These are phyloP conservation scores for Nicotiana benthamiana DNA, from an alignment of 257 asterid species.

Conservation along the genomic window DNA sequence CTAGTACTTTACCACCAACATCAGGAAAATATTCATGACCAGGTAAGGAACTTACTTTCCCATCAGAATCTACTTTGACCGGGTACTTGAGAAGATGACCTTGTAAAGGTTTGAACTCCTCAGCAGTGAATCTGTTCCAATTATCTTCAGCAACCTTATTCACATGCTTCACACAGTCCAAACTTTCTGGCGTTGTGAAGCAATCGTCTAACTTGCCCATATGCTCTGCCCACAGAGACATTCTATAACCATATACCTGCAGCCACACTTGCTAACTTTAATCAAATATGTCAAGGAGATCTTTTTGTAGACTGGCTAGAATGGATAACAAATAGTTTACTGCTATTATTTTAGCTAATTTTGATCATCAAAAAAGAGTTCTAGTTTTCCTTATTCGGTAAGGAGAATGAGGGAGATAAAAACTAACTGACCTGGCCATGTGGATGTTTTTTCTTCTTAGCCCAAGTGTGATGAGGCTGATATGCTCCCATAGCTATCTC, in stretches of 20 bases:
- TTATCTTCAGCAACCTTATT: slow-evolving; percentile 56
- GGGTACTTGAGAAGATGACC: slow-evolving; percentile 82
- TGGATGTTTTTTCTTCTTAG: slow-evolving; percentile 41
- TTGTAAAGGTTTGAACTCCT: slow-evolving; percentile 40
- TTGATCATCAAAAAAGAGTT: not conserved
- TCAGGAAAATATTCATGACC: slow-evolving; percentile 64
- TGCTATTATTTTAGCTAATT: not conserved
- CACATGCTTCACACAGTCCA: slow-evolving; percentile 43
- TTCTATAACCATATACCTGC: slow-evolving; percentile 73
- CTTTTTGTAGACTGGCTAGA: not conserved
- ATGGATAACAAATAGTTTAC: not conserved
- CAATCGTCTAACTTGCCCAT: slow-evolving; percentile 34
- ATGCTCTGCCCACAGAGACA: slow-evolving; percentile 88
- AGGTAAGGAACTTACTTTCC: slow-evolving; percentile 50
- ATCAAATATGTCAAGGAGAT: not conserved
- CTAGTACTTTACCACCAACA: slow-evolving; percentile 66
- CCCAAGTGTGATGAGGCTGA: slow-evolving; percentile 73
- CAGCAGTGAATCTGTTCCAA: slow-evolving; percentile 48
- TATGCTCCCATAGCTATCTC: slow-evolving; percentile 91
- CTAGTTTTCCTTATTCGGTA: not conserved
- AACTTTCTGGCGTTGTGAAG: slow-evolving; percentile 40
- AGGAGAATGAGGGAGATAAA: not conserved
- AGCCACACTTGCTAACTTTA: not conserved
- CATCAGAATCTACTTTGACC: slow-evolving; percentile 28
- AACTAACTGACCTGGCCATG: slow-evolving; percentile 51